Conservation (phyloP, 768 basidiomycete genomes). For the Tricholoma sp. region DNA sequence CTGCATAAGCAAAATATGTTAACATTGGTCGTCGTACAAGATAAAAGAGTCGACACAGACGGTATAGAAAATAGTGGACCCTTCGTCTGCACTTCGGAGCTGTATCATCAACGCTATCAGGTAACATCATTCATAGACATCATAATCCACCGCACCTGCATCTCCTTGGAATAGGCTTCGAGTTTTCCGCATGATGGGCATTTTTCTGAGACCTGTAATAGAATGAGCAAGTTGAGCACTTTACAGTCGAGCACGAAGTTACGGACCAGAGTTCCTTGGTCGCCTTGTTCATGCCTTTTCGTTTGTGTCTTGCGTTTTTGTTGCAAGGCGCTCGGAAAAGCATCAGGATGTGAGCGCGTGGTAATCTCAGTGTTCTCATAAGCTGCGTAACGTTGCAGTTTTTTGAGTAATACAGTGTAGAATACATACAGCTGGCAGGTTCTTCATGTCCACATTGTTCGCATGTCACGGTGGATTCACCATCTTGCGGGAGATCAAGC, state of each 20-base stretch:
- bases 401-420: neutral
- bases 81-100: constrained; percentile 91
- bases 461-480: constrained; percentile 72
- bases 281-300: constrained; percentile 66
- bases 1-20: constrained; percentile 32
- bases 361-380: constrained; percentile 90
- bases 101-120: constrained; percentile 21
- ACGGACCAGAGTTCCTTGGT: constrained; percentile 52
- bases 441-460: constrained; percentile 87
- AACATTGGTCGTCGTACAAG: neutral
- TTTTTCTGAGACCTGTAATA: constrained; percentile 75
- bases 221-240: neutral
- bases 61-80: constrained; percentile 92
- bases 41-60: constrained; percentile 39
- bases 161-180: constrained; percentile 84
- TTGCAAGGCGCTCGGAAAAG: constrained; percentile 85
- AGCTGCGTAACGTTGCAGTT: constrained; percentile 38
- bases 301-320: constrained; percentile 90
- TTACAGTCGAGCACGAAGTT: neutral
- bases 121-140: neutral
- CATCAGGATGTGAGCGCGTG: constrained; percentile 89
- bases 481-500: constrained; percentile 73
- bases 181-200: constrained; percentile 85
- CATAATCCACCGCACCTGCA: constrained; percentile 52
- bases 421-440: constrained; percentile 77